A percentile compares a stretch with the other conserved stretches of the same genome.
Conservation (phyloP, 345 rosid species). For the Eucalyptus cloeziana region DNA sequence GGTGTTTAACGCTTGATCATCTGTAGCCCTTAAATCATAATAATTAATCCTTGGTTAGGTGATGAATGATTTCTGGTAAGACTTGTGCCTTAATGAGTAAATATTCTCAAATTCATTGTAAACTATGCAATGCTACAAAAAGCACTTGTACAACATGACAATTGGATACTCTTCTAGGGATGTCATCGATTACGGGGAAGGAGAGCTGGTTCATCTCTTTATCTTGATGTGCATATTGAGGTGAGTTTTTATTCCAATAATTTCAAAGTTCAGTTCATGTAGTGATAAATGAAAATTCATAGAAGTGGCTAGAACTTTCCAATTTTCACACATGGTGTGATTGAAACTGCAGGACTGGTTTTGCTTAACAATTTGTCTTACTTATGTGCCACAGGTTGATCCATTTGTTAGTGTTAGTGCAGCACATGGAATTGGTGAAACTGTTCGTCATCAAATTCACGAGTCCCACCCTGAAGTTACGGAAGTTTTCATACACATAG, state of each 20-base stretch:
- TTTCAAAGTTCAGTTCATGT: not conserved
- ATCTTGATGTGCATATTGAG: slow-evolving; percentile 93
- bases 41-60: not conserved
- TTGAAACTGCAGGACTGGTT: not conserved
- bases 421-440: slow-evolving; percentile 85
- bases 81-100: not conserved
- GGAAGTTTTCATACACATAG: slow-evolving; percentile 94
- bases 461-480: slow-evolving; percentile 60
- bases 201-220: slow-evolving; percentile 82
- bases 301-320: not conserved
- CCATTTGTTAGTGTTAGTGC: slow-evolving; percentile 86
- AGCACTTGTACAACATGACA: not conserved
- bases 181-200: slow-evolving; percentile 96
- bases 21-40: not conserved
- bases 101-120: not conserved
- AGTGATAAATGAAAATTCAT: not conserved
- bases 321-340: not conserved
- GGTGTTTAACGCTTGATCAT: not conserved
- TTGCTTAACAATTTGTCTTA: not conserved
- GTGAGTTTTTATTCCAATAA: slow-evolving; percentile 18
- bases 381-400: slow-evolving; percentile 46
- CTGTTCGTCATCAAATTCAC: slow-evolving; percentile 60
- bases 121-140: not conserved
- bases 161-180: slow-evolving; percentile 30
- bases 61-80: not conserved